Evolutionary conservation across 2,329 filamentous ascomycete species (phyloP).

Genomic region (Pezicula neosporulosa): DNA sequence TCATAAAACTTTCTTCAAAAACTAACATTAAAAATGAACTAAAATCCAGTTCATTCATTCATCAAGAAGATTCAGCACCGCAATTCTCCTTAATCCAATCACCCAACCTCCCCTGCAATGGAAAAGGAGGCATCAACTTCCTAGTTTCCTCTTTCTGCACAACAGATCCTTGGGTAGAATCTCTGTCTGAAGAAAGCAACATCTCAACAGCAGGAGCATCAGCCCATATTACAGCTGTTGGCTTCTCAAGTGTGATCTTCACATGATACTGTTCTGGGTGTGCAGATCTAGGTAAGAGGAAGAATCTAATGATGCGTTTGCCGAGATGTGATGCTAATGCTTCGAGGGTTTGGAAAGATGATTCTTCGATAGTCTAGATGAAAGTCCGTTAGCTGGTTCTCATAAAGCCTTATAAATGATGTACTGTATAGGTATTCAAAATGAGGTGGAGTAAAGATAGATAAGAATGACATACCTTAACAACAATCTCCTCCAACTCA

Average conservation of each 20-base stretch:
- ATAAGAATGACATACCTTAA: conserved; percentile 49
- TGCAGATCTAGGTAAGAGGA: conserved; percentile 30
- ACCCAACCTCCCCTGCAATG: conserved; percentile 17
- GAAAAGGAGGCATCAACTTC: conserved; percentile 14
- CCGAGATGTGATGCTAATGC: conserved; percentile 51
- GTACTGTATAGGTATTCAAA: not conserved
- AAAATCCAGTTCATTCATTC: no score
- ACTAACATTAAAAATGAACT: no score
- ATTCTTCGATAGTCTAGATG: conserved; percentile 47
- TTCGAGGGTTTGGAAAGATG: conserved; percentile 61
- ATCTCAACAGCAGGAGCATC: conserved; percentile 69
- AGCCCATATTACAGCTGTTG: conserved; percentile 68
- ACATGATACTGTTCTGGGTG: conserved; percentile 31
- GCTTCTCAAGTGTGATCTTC: conserved; percentile 65
- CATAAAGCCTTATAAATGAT: no score
- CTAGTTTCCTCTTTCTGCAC: conserved; percentile 4
- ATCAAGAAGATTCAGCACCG: no score
- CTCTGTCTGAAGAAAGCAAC: conserved; percentile 11
- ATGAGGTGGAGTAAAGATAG: not conserved
- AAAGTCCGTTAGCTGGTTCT: no score
- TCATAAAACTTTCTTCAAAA: no score
- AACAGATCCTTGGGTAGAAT: not conserved
- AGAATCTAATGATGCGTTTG: conserved; percentile 40
- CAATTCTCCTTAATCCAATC: conserved; percentile 20
- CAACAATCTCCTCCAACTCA: conserved; percentile 55